Conservation (phyloP, 1,284 basidiomycete species). For the Neonothopanus nambi region DNA sequence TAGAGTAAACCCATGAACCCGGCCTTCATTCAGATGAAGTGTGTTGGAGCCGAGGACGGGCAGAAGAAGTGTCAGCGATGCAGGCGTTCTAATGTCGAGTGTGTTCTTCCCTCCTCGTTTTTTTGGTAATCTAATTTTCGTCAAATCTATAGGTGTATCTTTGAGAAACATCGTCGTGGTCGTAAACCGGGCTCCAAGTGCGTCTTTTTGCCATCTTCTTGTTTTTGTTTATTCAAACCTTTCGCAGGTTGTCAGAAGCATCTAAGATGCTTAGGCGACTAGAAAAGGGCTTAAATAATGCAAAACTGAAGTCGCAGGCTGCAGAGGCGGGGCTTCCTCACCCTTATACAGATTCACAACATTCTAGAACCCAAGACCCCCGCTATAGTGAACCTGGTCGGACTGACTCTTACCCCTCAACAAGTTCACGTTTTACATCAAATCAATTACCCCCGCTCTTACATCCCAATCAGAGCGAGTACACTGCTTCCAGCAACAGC, state of each 20-base stretch:
- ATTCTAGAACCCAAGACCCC: constrained; percentile 16
- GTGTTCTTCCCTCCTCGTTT: constrained; percentile 23
- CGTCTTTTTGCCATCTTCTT: constrained; percentile 26
- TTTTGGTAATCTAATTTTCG: constrained; percentile 17
- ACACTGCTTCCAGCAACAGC: constrained; percentile 36
- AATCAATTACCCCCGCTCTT: constrained; percentile 48
- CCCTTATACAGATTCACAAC: constrained; percentile 21
- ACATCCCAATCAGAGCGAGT: constrained; percentile 35
- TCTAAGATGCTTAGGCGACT: constrained; percentile 84
- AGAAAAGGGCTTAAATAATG: constrained; percentile 77
- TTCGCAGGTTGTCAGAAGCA: constrained; percentile 72
- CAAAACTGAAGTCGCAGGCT: constrained; percentile 63
- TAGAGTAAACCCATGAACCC: too few species aligned
- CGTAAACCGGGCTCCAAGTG: constrained; percentile 88
- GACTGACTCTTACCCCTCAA: constrained; percentile 32
- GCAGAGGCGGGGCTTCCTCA: constrained; percentile 21
- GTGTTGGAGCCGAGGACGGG: constrained; percentile 81
- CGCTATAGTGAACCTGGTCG: constrained; percentile 25
- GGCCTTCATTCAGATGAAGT: constrained; percentile 68
- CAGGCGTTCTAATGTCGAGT: constrained; percentile 76
- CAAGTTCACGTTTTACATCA: constrained; percentile 41
- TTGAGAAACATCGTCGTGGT: constrained; percentile 83
- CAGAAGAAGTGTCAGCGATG: constrained; percentile 75
- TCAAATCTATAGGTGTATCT: constrained; percentile 57
- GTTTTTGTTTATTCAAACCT: constrained; percentile 12